Base-by-base conservation (phyloP, 306 rosid species). In the Medicago truncatula region DNA sequence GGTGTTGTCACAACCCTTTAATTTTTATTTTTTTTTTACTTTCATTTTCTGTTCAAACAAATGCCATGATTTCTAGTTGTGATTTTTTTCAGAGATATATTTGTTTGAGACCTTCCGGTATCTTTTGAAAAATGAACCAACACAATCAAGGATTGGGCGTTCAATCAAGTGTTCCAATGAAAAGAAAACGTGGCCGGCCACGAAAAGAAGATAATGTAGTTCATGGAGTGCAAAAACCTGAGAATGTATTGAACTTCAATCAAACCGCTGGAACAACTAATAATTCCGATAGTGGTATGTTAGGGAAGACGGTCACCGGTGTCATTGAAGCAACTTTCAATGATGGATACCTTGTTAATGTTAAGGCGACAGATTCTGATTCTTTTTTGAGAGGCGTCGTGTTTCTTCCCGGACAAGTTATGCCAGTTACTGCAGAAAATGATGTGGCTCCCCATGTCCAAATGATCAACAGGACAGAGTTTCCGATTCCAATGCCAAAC, bases 161-260 rank as follows among this genome's bases (percentile, higher is more conserved):
- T 36, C 56, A 83, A 16, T 78, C 71, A 3, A 82, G 63, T 60
- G 50, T 71, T 81, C 89, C 87, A 23, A 3, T 73, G 83, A 90
- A 86, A 82, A 74, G 90, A 79, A 90, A 90, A 78, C 89, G 91
- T 9, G 96, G 96, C 56, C 89, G 89, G 28, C 96, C 96, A 21
- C 85, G 91, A 40, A 90, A 90, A 83, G 83, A 83, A 31, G 87
- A 76, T 61, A 72, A 10, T 63, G 68, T 49, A 12, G 78, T 64
- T 57, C 71, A 38, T 64, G 31, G 25, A 54, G 81, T 14, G 53
- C 76, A 76, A 34, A 79, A 14, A 43, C n/a, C 84, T 61, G 76
- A 86, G 20, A 56, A 78, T 44, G 39, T 52, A 67, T 70, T 73
- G 82, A 81, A 72, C 71, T 44, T 21, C 81, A 82, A 79, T 17